phyloP scores from a whole-genome alignment of 2,329 filamentous ascomycete genomes.

The Pseudogymnoascus sp. region DNA sequence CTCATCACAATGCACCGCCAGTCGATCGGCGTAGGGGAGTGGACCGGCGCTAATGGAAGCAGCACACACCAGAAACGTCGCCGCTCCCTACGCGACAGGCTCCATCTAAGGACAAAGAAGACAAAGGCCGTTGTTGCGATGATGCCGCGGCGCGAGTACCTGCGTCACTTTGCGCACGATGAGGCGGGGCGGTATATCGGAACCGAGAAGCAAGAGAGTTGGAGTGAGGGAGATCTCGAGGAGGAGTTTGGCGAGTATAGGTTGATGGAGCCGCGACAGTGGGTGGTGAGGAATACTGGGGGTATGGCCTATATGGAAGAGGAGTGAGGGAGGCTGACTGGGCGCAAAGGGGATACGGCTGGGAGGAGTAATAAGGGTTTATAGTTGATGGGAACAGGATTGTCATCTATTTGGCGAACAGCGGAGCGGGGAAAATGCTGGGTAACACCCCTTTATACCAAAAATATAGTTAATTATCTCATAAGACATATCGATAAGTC shows the following conservation, averaged over 20 bases:
- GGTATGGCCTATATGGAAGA: not conserved
- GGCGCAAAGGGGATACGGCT: not conserved
- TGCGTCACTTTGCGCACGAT: conserved; percentile 25
- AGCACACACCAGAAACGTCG: not conserved
- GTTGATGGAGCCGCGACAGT: not conserved
- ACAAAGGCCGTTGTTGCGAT: conserved; percentile 21
- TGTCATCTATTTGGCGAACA: not conserved
- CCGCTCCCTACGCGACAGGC: not conserved
- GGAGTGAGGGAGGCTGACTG: not conserved
- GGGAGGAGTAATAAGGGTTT: not conserved
- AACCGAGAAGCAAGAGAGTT: conserved; percentile 12
- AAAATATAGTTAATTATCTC: not conserved
- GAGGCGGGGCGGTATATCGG: conserved; percentile 21
- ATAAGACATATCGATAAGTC: not conserved
- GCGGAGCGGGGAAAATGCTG: not conserved
- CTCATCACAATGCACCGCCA: not conserved
- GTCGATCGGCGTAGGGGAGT: not conserved
- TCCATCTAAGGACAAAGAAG: not conserved
- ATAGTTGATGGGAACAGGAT: not conserved
- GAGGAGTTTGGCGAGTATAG: conserved; percentile 20
- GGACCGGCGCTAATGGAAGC: not conserved
- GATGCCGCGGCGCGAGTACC: conserved; percentile 27
- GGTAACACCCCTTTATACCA: not conserved
- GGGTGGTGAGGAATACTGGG: not conserved
- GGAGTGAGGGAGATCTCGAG: conserved; percentile 18